Evolutionary conservation across 1,284 basidiomycete species (phyloP), one percentile per base, ranked within the genome.

Genomic region (Thecaphora thlaspeos): DNA sequence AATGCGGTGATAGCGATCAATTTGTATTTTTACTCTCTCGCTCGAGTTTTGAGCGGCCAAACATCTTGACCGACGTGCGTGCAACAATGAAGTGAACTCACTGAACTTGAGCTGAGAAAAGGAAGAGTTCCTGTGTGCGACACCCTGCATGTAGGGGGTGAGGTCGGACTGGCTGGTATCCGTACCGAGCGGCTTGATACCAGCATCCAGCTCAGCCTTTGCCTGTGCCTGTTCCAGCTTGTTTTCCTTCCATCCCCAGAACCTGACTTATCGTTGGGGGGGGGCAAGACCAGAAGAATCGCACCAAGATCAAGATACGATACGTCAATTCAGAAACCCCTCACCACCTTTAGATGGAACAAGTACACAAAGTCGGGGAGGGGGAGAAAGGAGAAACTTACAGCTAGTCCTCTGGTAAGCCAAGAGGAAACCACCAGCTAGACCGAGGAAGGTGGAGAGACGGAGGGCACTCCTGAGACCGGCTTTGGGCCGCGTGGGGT

Each of bases 241-340:
- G 82, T 99, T 99, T 82, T 97, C 94, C 21, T 84, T 82, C 88
- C 90, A 93, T 46, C 94, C 94, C 90, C 90, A 93, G 83, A 98
- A 94, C 41, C 94, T 91, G 80, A 88, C 92, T 91, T 71, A 51
- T 26, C 41, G 41, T 2, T 19, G 46, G n/a, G n/a, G n/a, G n/a
- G n/a, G n/a, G n/a, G n/a, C n/a, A n/a, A n/a, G n/a, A n/a, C n/a
- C n/a, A n/a, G n/a, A n/a, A n/a, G n/a, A n/a, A n/a, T n/a, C n/a
- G n/a, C n/a, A n/a, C n/a, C n/a, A n/a, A n/a, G n/a, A n/a, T n/a
- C n/a, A n/a, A n/a, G n/a, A n/a, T n/a, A n/a, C n/a, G n/a, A n/a
- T n/a, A n/a, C n/a, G n/a, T n/a, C n/a, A n/a, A n/a, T n/a, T n/a
- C n/a, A n/a, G n/a, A n/a, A n/a, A n/a, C n/a, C n/a, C n/a, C n/a